Evolutionary conservation across 2,329 filamentous ascomycete genomes (phyloP).

Genomic region (Pseudopyrenochaeta lycopersici): DNA sequence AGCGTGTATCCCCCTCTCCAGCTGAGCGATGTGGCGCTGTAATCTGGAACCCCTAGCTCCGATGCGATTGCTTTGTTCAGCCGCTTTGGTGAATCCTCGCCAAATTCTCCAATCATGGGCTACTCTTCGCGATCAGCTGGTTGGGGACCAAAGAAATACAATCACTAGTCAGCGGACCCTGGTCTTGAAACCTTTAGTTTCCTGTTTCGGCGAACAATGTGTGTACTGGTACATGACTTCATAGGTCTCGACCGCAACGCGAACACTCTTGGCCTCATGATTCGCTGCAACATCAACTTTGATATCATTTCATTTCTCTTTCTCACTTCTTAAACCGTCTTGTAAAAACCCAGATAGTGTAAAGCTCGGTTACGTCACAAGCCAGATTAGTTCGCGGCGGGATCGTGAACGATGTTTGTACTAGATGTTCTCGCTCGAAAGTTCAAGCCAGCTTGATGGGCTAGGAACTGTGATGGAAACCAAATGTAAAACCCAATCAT

Average conservation of each 20-base stretch:
- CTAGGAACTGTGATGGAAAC: constrained; percentile 14
- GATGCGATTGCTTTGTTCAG: not conserved
- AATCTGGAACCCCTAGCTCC: not conserved
- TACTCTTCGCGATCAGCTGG: not conserved
- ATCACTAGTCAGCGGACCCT: too few relatives aligned
- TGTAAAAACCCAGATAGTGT: not conserved
- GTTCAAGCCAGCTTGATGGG: constrained; percentile 4
- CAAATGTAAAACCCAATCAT: constrained; percentile 16
- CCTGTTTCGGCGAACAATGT: too few relatives aligned
- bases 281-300: too few relatives aligned
- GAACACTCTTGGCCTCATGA: too few relatives aligned
- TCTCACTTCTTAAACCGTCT: not conserved
- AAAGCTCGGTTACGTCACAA: not conserved
- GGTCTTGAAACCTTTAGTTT: too few relatives aligned
- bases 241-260: too few relatives aligned
- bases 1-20: not conserved
- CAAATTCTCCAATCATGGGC: not conserved
- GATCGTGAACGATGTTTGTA: not conserved
- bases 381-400: not conserved
- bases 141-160: too few relatives aligned
- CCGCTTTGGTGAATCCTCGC: not conserved
- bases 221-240: too few relatives aligned
- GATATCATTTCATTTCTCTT: too few relatives aligned
- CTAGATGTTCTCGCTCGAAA: constrained; percentile 2
- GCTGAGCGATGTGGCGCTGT: not conserved